Base-by-base conservation (phyloP, 2,329 filamentous ascomycete species). In the Botrytis aclada region DNA sequence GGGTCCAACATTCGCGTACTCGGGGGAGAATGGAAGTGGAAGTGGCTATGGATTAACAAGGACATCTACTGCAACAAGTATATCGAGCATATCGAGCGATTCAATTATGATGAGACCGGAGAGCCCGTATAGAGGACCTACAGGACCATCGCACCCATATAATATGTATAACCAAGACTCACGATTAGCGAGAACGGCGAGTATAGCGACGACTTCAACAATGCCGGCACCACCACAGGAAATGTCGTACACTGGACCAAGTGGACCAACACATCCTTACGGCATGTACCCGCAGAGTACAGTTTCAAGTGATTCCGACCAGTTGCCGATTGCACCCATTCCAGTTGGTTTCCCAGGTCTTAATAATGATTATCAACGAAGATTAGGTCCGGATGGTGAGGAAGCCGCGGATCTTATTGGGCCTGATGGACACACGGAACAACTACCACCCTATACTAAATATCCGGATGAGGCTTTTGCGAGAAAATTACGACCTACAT, bases 381-480 rank as follows among this genome's bases (percentile, higher is more conserved):
- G 91, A 69, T 82, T 93, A 69, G 93, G 92, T 0, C 91, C 93
- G 0, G 92, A 94, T 72, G 93, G 93, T 70, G 94, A 97, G 82
- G 95, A 97, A 77, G 85, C 88, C n/a, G 93, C 92, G 64, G 94
- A 95, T 80, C 89, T 98, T 71, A 91, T 98, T 69, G 94, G 94
- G 1, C 93, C 92, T 0, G 90, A 97, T 79, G 95, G 95, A 1
- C 94, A 98, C 80, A 91, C 92, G 1, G 95, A 98, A 82, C 93
- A 97, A 81, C 84, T 98, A 29, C 95, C 95, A 20, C 95, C 95
- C 0, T 98, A 98, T 80, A 93, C 93, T 22, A 88, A 94, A 81
- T 98, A 97, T 82, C 93, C 95, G 3, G 93, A 97, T 70, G 92
- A 93, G 72, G 85, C 85, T 0, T 90, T 83, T 82, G 87, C 80